A percentile compares a stretch with the other conserved stretches of the same genome.
Conservation (phyloP, 2,329 filamentous ascomycete genomes). For the Calonectria montana region DNA sequence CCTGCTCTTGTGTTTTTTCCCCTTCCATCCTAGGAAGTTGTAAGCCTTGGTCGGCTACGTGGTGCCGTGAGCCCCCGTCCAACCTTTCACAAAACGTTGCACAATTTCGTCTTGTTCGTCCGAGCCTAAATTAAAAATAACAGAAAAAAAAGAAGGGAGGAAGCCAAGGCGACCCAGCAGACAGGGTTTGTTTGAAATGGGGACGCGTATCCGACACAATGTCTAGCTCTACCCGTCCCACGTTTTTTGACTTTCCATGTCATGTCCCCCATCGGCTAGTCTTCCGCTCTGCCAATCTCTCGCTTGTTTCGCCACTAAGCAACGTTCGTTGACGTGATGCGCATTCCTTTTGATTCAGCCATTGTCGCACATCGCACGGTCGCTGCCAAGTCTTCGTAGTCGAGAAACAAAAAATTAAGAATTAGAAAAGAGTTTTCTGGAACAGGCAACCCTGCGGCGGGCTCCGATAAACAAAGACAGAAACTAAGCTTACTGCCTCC, state of each 20-base stretch:
- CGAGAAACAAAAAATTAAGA: background rate
- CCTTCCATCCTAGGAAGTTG: slow-evolving; percentile 2
- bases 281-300: background rate
- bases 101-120: background rate
- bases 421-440: background rate
- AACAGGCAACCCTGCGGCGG: slow-evolving; percentile 1
- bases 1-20: background rate
- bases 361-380: background rate
- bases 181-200: slow-evolving; percentile 13
- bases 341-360: background rate
- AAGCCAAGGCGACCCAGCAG: background rate
- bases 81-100: background rate
- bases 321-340: background rate
- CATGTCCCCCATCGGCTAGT: background rate
- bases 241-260: slow-evolving; percentile 11
- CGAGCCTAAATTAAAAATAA: slow-evolving; percentile 3
- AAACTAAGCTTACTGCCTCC: slow-evolving; percentile 8
- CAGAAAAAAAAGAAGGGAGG: background rate
- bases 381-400: background rate
- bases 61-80: background rate
- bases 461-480: slow-evolving; percentile 7
- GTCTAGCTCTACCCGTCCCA: slow-evolving; percentile 14
- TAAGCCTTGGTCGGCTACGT: slow-evolving; percentile 2
- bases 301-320: slow-evolving; percentile 7
- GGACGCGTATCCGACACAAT: slow-evolving; percentile 15